Base-by-base conservation (phyloP, 345 rosid species). In the Linum trigynum region DNA sequence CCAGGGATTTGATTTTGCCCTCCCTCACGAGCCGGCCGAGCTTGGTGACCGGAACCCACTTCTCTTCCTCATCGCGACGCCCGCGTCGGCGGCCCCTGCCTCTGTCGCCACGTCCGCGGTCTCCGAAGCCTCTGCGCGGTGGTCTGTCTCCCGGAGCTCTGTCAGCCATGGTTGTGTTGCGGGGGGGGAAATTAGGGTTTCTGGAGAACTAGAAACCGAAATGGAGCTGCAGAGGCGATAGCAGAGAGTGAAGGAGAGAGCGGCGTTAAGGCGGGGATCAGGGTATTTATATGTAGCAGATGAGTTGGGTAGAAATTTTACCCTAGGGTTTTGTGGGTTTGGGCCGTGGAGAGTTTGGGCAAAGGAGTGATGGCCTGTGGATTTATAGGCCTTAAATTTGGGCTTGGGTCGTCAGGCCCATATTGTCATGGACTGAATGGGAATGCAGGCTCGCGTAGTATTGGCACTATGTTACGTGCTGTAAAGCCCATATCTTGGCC, bases 31-130 rank as follows among this genome's bases (percentile, higher is more conserved):
- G 83, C 58, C 98, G 98, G 7, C 96, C 96, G 7, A 89, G 86
- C 72, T 92, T 92, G 6, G 98, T 92, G 12, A 87, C 95, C 2
- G 96, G 96, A 0, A 84, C 86, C 98, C 98, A 89, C 55, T 83
- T 83, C 71, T 84, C 89, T 62, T 87, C 96, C 67, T 87, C 96
- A 0, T 85, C 76, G 1, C 78, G 72, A 37, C 89, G 86, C 1
- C 86, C 82, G n/a, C 81, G 77, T 39, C 96, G 94, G 53, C 98
- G 81, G n/a, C 85, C 81, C 11, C 90, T 74, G 4, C 83, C 43
- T 80, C 84, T 65, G 43, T 67, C 86, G 8, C 82, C 83, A 9
- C 82, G 82, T 57, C 81, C 89, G 0, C 81, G 65, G 39, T 70
- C 82, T 14, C 92, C 91, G 57, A 89, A 86, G 0, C 96, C 94